These are phyloP conservation scores for Breviolum minutum DNA, from an alignment of 73 alveolate species.

Conservation along the genomic window DNA sequence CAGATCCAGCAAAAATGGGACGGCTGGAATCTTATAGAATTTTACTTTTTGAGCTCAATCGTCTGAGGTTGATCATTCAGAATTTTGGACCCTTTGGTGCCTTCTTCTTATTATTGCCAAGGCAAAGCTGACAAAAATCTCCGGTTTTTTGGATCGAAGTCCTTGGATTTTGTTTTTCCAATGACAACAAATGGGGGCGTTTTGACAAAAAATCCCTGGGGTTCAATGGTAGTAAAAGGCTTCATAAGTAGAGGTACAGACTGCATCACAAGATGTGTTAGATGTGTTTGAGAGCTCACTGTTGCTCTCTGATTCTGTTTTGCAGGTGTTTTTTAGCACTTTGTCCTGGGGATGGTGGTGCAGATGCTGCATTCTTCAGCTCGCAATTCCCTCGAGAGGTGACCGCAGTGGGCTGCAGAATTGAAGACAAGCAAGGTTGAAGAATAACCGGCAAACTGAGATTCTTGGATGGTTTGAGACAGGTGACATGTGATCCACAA, in stretches of 20 bases:
- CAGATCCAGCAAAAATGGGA: neutral
- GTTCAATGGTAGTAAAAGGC: neutral
- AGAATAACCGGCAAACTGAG: no score
- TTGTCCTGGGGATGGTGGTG: constrained; percentile 83
- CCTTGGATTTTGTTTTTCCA: no score
- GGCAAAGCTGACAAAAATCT: neutral
- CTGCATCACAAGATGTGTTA: neutral
- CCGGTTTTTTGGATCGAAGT: no score
- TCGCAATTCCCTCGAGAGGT: constrained; percentile 72
- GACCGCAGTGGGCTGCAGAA: neutral
- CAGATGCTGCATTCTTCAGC: constrained; percentile 87
- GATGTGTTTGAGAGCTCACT: neutral
- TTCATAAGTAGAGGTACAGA: neutral
- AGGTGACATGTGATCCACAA: no score
- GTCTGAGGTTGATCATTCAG: constrained; percentile 68
- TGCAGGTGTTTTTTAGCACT: constrained; percentile 71
- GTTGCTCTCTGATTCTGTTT: neutral
- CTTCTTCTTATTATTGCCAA: constrained; percentile 38
- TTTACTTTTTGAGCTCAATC: neutral
- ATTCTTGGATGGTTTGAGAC: no score
- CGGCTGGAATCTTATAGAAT: neutral
- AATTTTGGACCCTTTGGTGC: constrained; percentile 76
- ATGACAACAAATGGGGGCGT: no score
- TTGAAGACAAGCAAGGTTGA: no score
- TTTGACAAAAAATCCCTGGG: no score